A percentile compares a stretch with the other conserved stretches of the same genome.
These are phyloP conservation scores for Neurospora discreta DNA, from an alignment of 495 filamentous ascomycete genomes.

Conservation along the genomic window DNA sequence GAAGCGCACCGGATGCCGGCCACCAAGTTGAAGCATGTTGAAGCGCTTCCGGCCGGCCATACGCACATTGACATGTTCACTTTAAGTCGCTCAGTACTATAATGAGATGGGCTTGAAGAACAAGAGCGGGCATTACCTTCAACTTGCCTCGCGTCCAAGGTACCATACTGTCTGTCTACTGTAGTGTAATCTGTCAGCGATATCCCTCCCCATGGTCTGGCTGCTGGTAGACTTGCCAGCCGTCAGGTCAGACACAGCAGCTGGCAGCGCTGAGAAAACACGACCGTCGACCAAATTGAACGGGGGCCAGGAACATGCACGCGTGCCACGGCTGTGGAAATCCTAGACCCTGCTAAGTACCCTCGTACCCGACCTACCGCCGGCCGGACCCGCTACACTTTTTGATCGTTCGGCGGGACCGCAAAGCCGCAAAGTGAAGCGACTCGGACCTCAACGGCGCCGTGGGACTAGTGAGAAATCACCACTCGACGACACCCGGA, in stretches of 20 bases:
- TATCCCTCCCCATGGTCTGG: not conserved
- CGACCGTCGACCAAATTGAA: not conserved
- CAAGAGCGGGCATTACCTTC: not conserved
- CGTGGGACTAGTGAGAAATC: not conserved
- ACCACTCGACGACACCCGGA: not conserved
- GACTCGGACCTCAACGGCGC: not conserved
- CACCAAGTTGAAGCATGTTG: not conserved
- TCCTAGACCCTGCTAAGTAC: not conserved
- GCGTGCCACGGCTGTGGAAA: not conserved
- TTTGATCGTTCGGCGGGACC: not conserved
- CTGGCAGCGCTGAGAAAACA: not conserved
- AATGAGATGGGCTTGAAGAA: not conserved
- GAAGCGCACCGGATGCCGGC: not conserved
- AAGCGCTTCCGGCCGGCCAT: not conserved
- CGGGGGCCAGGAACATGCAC: not conserved
- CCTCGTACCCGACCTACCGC: not conserved
- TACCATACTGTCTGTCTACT: not conserved
- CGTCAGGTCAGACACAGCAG: not conserved
- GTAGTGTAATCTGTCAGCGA: too few relatives aligned
- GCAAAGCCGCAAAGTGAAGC: not conserved
- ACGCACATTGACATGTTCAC: not conserved
- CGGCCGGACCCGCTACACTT: not conserved
- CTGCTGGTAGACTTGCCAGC: not conserved
- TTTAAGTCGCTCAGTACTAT: constrained; percentile 7
- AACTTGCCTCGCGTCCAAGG: not conserved